Conservation (phyloP, 1,284 basidiomycete genomes). For the Melampsora larici-populina region DNA sequence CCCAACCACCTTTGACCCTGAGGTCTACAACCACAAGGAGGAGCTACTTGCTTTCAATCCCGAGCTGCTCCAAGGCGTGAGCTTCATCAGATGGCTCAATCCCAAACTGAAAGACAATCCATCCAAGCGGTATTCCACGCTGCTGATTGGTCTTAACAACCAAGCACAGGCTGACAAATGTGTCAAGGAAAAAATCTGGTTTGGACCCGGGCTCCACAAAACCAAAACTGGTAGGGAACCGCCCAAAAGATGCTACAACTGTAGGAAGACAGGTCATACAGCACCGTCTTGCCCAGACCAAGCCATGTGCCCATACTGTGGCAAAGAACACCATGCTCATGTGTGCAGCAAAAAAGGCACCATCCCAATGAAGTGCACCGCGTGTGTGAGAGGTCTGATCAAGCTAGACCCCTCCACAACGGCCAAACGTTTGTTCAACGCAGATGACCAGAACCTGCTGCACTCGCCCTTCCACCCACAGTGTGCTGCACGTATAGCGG, state of each 20-base stretch:
- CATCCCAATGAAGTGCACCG: too few species aligned
- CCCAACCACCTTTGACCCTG: too few species aligned
- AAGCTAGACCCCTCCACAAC: neutral
- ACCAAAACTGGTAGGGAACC: neutral
- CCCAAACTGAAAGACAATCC: too few species aligned
- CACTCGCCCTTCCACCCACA: neutral
- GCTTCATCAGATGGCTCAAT: too few species aligned
- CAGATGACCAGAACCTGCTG: neutral
- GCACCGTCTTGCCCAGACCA: neutral
- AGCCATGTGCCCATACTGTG: neutral
- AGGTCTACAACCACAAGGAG: too few species aligned
- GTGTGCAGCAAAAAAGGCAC: neutral
- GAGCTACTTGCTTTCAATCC: too few species aligned
- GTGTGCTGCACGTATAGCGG: neutral
- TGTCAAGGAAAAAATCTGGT: constrained; percentile 35
- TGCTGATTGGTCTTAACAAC: too few species aligned
- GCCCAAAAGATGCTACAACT: neutral
- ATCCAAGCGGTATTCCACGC: too few species aligned
- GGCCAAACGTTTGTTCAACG: neutral
- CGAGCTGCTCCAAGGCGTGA: too few species aligned
- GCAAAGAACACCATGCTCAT: neutral
- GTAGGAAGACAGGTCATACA: neutral
- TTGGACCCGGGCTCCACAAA: too few species aligned
- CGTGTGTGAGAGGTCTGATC: neutral
- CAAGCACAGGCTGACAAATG: too few species aligned